Evolutionary conservation across 2,329 filamentous ascomycete species (phyloP), one percentile per base, ranked within the genome.

Genomic region (Colletotrichum tofieldiae): DNA sequence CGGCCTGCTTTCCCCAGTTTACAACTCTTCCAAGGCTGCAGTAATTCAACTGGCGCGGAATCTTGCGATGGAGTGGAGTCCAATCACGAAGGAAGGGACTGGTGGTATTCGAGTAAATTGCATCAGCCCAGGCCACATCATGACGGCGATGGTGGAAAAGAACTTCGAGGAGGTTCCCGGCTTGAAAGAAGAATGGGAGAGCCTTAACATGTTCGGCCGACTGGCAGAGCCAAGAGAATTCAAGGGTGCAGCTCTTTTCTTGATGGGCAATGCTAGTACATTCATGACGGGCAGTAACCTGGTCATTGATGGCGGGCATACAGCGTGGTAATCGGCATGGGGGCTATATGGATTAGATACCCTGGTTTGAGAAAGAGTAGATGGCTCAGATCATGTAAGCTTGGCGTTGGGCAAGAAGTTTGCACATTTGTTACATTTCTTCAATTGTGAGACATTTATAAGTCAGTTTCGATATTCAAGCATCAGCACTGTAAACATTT

Each of bases 121-220:
- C 45, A 75, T 77, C 43, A 77, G 75, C 12, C 76, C 76, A 5
- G 74, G 75, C 1, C 76, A 75, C 58, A 75, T 93, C 71, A 82
- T 91, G 7, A 93, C 91, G 2, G 89, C 90, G 1, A 95, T 95
- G 93, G 92, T 94, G 0, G 87, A 91, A 77, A 87, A 89, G 76
- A 86, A 94, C 58, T 93, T 95, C 76, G 85, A 90, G 73, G 87
- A 93, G 75, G 91, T 89, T 26, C 93, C 93, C 0, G 90, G 92
- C 45, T 81, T 86, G 47, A 80, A 79, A 65, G 79, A 83, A 62
- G 87, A 89, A 66, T 95, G 93, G 93, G 89, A 91, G 65, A 88
- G 85, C 67, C 90, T 93, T 82, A 94, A 94, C 78, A 94, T 94
- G 92, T 85, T 94, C 75, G 90, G 87, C 2, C 84, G 89, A 26